These are phyloP conservation scores for Phlegmacium glaucopus DNA, from an alignment of 768 basidiomycete species.

Conservation along the genomic window DNA sequence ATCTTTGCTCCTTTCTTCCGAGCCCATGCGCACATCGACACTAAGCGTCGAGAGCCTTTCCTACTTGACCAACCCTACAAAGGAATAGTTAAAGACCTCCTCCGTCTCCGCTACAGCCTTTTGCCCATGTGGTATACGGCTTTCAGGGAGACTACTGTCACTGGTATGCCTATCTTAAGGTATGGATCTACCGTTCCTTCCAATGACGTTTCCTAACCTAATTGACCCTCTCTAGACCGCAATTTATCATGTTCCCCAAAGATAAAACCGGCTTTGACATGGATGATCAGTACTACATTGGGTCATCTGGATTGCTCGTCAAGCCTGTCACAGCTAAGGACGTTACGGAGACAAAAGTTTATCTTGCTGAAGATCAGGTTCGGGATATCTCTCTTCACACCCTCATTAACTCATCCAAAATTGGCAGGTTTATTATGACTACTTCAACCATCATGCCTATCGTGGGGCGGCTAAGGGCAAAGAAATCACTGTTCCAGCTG, in stretches of 20 bases:
- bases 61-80: constrained; percentile 88
- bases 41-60: constrained; percentile 96
- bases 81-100: constrained; percentile 70
- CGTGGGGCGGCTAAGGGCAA: constrained; percentile 64
- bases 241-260: constrained; percentile 90
- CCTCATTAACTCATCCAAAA: background rate
- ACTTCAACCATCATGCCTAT: constrained; percentile 71
- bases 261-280: constrained; percentile 82
- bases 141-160: constrained; percentile 82
- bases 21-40: constrained; percentile 97
- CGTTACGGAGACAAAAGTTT: constrained; percentile 65
- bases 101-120: constrained; percentile 82
- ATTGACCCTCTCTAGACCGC: constrained; percentile 57
- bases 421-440: constrained; percentile 87
- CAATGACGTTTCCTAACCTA: background rate
- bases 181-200: constrained; percentile 28
- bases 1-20: constrained; percentile 97
- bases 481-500: constrained; percentile 73
- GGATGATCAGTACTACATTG: constrained; percentile 94
- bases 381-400: constrained; percentile 5
- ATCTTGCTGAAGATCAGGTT: constrained; percentile 85
- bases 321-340: constrained; percentile 85
- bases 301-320: constrained; percentile 82
- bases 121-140: constrained; percentile 98
- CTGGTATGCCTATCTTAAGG: constrained; percentile 83